Evolutionary conservation across 1,139 yeast genomes (phyloP), one percentile per base, ranked within the genome.

Genomic region (Debaryomyces udenii): DNA sequence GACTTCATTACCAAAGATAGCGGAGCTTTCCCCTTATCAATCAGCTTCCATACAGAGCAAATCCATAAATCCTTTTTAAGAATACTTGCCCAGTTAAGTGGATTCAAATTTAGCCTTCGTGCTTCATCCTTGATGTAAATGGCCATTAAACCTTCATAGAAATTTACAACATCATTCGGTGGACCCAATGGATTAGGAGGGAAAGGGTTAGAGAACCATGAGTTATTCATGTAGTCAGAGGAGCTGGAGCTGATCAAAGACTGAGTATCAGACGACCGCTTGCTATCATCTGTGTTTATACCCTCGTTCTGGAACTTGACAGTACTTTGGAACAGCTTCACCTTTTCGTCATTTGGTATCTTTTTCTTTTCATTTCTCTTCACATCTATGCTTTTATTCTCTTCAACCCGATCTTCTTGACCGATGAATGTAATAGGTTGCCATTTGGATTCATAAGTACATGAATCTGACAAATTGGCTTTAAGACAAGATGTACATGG

Each of bases 71-170:
- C 78, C 38, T 62, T 60, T 42, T 61, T 56, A 48, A 70, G 50
- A 10, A 74, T 47, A 0, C 77, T 57, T 4, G 70, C 49, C 67
- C 76, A 67, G 1, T 76, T 57, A 38, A 70, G 63, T 0, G 74
- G 65, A 1, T 74, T 77, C 49, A 59, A 64, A 38, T 61, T 59
- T 30, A 61, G 57, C 34, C 66, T 50, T 31, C 71, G 50, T 2
- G 59, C 46, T 2, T 47, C 36, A 13, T 56, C 64, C 38, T 56
- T 59, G 16, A 52, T 41, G 38, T 58, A 55, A 2, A 60, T 42
- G 0, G 70, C 56, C 9, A 62, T 49, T 44, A 59, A 64, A 3
- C 62, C 66, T 11, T 57, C 60, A 43, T 61, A 67, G 37, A 68
- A 64, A 44, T 64, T 67, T 23, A 69, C 60, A 1, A 52, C 40